phyloP scores from a whole-genome alignment of 352 stramenopile genomes.

The Globisporangium cystogenes region DNA sequence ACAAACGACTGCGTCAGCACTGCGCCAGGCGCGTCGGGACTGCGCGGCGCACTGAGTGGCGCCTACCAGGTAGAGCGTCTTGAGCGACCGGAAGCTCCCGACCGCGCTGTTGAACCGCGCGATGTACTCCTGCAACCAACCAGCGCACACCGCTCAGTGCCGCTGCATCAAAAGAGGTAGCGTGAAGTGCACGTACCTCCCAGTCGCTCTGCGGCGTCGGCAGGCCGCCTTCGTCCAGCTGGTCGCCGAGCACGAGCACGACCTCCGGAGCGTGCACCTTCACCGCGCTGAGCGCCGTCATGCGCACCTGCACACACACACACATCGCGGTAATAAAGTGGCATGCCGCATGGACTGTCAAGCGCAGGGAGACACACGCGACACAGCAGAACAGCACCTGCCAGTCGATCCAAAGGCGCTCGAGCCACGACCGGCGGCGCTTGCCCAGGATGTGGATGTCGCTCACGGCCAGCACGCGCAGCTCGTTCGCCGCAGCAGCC shows the following conservation, averaged over 20 bases:
- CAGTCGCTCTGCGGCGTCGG: slow-evolving; percentile 44
- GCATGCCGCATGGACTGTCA: neutral
- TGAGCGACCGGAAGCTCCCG: slow-evolving; percentile 25
- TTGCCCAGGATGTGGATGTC: slow-evolving; percentile 77
- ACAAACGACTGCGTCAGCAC: neutral
- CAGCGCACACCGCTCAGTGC: no score
- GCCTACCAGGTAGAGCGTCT: slow-evolving; percentile 52
- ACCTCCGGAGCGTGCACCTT: slow-evolving; percentile 46
- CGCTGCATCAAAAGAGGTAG: no score
- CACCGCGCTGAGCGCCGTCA: slow-evolving; percentile 32
- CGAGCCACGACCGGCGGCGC: slow-evolving; percentile 39
- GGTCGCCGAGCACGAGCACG: slow-evolving; percentile 63
- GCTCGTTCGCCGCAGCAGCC: neutral
- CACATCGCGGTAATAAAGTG: no score
- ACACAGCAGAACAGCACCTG: slow-evolving; percentile 20
- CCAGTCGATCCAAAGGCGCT: slow-evolving; percentile 73
- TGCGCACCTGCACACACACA: slow-evolving; percentile 27
- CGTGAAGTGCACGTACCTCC: slow-evolving; percentile 25
- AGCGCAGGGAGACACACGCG: neutral
- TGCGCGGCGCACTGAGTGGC: neutral
- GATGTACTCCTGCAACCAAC: slow-evolving; percentile 32
- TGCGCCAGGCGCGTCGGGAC: neutral
- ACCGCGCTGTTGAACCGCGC: slow-evolving; percentile 42
- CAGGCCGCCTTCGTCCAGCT: slow-evolving; percentile 64
- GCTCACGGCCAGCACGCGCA: slow-evolving; percentile 54